phyloP scores from a whole-genome alignment of 768 basidiomycete genomes.

The Pluteus cervinus region DNA sequence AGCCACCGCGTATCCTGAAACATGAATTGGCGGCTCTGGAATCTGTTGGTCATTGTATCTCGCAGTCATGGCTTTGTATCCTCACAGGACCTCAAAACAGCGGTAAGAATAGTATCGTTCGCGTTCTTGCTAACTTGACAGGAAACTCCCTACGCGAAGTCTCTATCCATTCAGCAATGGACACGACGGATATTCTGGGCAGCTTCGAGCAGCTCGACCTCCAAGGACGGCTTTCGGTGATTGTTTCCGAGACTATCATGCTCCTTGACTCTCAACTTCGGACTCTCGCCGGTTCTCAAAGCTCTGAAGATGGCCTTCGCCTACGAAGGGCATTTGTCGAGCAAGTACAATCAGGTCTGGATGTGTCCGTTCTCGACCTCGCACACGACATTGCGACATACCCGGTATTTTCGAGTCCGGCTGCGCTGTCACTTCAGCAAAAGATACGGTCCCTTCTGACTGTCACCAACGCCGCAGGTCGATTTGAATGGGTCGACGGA shows the following conservation, averaged over 20 bases:
- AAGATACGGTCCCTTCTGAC: conserved; percentile 12
- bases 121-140: conserved; percentile 60
- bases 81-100: conserved; percentile 65
- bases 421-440: too few relatives aligned
- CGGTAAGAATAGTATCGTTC: conserved; percentile 78
- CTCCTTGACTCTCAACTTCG: conserved; percentile 34
- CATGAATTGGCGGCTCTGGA: conserved; percentile 62
- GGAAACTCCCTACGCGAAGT: conserved; percentile 71
- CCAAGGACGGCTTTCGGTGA: conserved; percentile 28
- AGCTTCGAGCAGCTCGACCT: conserved; percentile 89
- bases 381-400: conserved; percentile 6
- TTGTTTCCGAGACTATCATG: conserved; percentile 34
- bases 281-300: conserved; percentile 22
- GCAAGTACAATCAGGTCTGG: too few relatives aligned
- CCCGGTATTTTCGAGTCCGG: conserved; percentile 16
- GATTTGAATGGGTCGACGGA: conserved; percentile 95
- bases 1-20: conserved; percentile 51
- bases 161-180: conserved; percentile 78
- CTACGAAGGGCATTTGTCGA: conserved; percentile 14
- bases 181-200: conserved; percentile 91
- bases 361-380: conserved; percentile 6
- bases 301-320: conserved; percentile 8
- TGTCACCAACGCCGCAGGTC: conserved; percentile 31
- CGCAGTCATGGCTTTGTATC: conserved; percentile 84
- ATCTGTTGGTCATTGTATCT: conserved; percentile 65